Conservation (phyloP, 495 filamentous ascomycete genomes). For the Staphylotrichum longicolle region DNA sequence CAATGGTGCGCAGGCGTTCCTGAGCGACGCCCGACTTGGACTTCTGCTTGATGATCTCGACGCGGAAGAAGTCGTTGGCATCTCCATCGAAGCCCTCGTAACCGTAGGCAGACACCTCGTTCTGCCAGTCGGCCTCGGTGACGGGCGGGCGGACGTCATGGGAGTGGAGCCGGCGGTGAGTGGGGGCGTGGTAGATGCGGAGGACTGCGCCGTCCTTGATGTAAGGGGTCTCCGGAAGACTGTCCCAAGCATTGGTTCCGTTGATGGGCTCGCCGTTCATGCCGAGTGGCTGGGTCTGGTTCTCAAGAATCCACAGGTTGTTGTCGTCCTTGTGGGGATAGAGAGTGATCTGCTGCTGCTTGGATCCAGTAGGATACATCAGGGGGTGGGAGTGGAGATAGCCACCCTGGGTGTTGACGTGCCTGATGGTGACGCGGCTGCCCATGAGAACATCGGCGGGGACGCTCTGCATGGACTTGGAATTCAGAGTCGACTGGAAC, state of each 20-base stretch:
- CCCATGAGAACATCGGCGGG: slow-evolving; percentile 89
- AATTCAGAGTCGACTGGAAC: slow-evolving; percentile 96
- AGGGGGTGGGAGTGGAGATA: slow-evolving; percentile 95
- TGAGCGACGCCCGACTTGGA: slow-evolving; percentile 79
- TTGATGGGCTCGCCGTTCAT: slow-evolving; percentile 69
- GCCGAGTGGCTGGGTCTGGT: slow-evolving; percentile 87
- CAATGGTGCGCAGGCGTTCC: slow-evolving; percentile 84
- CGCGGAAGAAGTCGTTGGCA: slow-evolving; percentile 91
- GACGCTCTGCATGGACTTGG: slow-evolving; percentile 92
- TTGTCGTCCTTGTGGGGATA: slow-evolving; percentile 99
- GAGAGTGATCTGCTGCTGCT: slow-evolving; percentile 97
- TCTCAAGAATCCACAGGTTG: slow-evolving; percentile 90
- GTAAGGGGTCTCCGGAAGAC: slow-evolving; percentile 58
- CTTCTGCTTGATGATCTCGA: slow-evolving; percentile 90
- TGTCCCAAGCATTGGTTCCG: slow-evolving; percentile 82
- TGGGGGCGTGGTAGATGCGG: slow-evolving; percentile 77
- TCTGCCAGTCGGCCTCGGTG: slow-evolving; percentile 97
- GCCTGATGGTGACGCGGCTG: slow-evolving; percentile 79
- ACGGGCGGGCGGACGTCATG: slow-evolving; percentile 97
- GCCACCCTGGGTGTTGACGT: slow-evolving; percentile 94
- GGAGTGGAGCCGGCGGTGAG: slow-evolving; percentile 87
- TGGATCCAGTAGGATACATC: slow-evolving; percentile 96
- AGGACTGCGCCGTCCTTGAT: slow-evolving; percentile 79
- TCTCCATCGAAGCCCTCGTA: slow-evolving; percentile 97
- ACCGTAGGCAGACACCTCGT: slow-evolving; percentile 95